Evolutionary conservation across 2,329 filamentous ascomycete species (phyloP).

Genomic region (Lachnellula occidentalis): DNA sequence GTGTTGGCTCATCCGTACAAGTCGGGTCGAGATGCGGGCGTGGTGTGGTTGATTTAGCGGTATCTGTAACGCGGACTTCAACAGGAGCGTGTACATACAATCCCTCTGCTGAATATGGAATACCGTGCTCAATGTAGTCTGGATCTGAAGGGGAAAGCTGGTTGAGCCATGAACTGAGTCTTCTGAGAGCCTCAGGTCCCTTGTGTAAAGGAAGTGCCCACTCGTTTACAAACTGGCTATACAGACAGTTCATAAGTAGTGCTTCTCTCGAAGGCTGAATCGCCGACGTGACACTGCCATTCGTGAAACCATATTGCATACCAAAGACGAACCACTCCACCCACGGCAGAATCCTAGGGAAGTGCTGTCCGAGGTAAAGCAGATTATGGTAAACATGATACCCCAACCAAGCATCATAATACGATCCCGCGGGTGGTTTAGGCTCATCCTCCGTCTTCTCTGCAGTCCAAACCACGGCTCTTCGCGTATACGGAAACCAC

Average conservation of each 20-base stretch:
- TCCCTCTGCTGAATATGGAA: constrained; percentile 74
- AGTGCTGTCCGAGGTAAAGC: constrained; percentile 70
- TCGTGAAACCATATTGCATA: constrained; percentile 90
- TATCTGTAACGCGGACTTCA: constrained; percentile 82
- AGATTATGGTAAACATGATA: constrained; percentile 91
- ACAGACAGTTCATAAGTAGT: constrained; percentile 93
- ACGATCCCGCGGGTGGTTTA: constrained; percentile 53
- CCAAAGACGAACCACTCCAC: constrained; percentile 96
- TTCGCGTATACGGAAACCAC: constrained; percentile 93
- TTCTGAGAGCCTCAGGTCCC: constrained; percentile 79
- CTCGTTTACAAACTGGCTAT: constrained; percentile 98
- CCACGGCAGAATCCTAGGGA: constrained; percentile 76
- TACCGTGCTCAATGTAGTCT: constrained; percentile 58
- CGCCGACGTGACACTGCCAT: constrained; percentile 62
- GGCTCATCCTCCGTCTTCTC: constrained; percentile 64
- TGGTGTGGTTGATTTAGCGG: constrained; percentile 38
- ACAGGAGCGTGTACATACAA: constrained; percentile 86
- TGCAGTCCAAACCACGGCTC: constrained; percentile 87
- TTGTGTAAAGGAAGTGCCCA: constrained; percentile 86
- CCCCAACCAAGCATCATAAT: constrained; percentile 76
- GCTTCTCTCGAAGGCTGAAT: constrained; percentile 76
- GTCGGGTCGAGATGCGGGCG: constrained; percentile 71
- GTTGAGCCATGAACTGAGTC: constrained; percentile 82
- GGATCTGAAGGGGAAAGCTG: constrained; percentile 55
- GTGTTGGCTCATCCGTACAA: constrained; percentile 59